Conservation (phyloP, 2,329 filamentous ascomycete species). For the Ophiostoma tasmaniense region DNA sequence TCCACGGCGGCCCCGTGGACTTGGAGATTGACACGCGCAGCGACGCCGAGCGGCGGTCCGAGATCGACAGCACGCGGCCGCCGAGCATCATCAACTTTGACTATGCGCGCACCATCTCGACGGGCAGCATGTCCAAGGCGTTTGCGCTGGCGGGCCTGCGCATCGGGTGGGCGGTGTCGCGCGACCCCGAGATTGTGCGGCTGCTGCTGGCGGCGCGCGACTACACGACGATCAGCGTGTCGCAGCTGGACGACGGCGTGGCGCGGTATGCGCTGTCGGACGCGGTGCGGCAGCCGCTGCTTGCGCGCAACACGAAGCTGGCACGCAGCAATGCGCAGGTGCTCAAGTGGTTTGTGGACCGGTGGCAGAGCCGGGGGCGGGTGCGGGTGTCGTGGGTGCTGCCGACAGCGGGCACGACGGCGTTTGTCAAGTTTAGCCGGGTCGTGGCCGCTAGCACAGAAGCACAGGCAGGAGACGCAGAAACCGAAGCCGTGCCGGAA, state of each 20-base stretch:
- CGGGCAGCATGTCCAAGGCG: conserved; percentile 77
- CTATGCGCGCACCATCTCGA: conserved; percentile 63
- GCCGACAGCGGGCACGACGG: conserved; percentile 71
- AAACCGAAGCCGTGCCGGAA: not conserved
- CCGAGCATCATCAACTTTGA: conserved; percentile 63
- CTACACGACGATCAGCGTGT: conserved; percentile 81
- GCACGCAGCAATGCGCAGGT: conserved; percentile 59
- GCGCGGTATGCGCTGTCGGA: conserved; percentile 63
- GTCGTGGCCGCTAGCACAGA: not conserved
- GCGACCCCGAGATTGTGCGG: conserved; percentile 52
- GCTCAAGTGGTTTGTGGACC: conserved; percentile 58
- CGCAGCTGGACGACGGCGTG: conserved; percentile 71
- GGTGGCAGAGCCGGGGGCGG: conserved; percentile 40
- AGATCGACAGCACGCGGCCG: conserved; percentile 29
- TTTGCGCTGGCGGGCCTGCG: conserved; percentile 77
- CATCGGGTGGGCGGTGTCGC: conserved; percentile 72
- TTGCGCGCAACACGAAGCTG: conserved; percentile 52
- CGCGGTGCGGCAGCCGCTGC: conserved; percentile 30
- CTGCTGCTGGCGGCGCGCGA: conserved; percentile 58
- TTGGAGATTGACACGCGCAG: conserved; percentile 15
- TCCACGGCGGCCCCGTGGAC: conserved; percentile 50
- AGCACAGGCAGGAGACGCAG: not conserved
- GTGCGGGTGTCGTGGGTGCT: conserved; percentile 56
- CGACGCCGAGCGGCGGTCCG: conserved; percentile 24
- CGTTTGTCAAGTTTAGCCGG: conserved; percentile 59